Conservation (phyloP, 2,329 filamentous ascomycete species). For the Raffaelea albimanens region DNA sequence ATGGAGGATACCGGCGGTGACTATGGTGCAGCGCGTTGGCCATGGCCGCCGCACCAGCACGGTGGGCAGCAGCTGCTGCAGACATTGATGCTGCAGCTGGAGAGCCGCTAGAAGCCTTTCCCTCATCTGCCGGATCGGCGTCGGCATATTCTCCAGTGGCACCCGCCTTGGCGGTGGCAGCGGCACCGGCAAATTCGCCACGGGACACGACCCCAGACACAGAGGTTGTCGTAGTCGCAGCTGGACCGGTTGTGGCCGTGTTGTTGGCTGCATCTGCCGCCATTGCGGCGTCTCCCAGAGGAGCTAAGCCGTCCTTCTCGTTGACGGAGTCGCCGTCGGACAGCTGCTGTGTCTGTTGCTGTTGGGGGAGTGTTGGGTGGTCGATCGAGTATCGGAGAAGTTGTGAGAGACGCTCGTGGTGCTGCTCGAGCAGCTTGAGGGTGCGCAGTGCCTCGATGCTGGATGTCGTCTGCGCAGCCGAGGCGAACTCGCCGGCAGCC, state of each 20-base stretch:
- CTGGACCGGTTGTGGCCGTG: background rate
- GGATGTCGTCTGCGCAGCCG: slow-evolving; percentile 63
- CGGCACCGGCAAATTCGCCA: slow-evolving; percentile 9
- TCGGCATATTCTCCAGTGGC: background rate
- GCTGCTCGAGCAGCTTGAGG: slow-evolving; percentile 73
- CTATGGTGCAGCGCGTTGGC: slow-evolving; percentile 2
- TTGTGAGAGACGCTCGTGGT: slow-evolving; percentile 75
- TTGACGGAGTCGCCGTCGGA: background rate
- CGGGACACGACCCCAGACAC: slow-evolving; percentile 11
- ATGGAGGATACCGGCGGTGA: slow-evolving; percentile 39
- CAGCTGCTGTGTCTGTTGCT: background rate
- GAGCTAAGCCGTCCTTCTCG: slow-evolving; percentile 4
- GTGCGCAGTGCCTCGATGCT: slow-evolving; percentile 70
- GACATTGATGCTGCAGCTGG: slow-evolving; percentile 9
- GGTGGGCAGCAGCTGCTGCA: slow-evolving; percentile 17
- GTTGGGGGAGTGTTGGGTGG: slow-evolving; percentile 29
- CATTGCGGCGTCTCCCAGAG: slow-evolving; percentile 4
- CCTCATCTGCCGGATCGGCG: background rate
- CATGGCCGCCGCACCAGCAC: slow-evolving; percentile 8
- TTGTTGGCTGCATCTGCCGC: background rate
- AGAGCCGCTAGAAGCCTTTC: background rate
- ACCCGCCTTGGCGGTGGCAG: background rate
- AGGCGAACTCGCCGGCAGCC: slow-evolving; percentile 81
- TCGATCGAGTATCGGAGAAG: slow-evolving; percentile 64
- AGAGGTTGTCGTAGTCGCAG: slow-evolving; percentile 6